Conservation (phyloP, 2,329 filamentous ascomycete species). For the Periconia sp. region DNA sequence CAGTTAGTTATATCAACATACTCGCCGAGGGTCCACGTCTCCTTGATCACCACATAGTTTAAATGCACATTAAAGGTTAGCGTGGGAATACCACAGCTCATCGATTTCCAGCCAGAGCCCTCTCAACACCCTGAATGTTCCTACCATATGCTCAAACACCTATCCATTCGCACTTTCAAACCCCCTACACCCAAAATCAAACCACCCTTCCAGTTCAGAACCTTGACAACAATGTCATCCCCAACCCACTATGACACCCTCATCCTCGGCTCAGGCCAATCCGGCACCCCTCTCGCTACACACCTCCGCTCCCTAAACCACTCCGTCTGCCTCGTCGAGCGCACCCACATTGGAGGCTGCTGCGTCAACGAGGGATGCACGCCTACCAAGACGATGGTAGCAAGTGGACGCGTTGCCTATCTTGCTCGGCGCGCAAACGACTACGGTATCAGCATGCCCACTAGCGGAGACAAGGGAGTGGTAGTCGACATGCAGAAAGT, state of each 20-base stretch:
- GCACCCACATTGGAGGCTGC: conserved; percentile 58
- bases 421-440: conserved; percentile 49
- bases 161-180: background rate
- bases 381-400: conserved; percentile 64
- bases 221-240: too few relatives aligned
- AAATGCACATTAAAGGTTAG: too few relatives aligned
- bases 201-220: background rate
- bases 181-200: background rate
- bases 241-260: conserved; percentile 51
- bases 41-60: too few relatives aligned
- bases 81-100: too few relatives aligned
- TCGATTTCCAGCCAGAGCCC: too few relatives aligned
- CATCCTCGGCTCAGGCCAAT: conserved; percentile 61
- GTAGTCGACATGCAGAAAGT: conserved; percentile 57
- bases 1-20: too few relatives aligned
- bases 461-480: conserved; percentile 16
- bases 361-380: conserved; percentile 64
- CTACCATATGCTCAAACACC: too few relatives aligned
- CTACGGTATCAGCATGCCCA: conserved; percentile 52
- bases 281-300: conserved; percentile 57
- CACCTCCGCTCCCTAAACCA: conserved; percentile 54
- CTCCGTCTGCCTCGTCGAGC: conserved; percentile 57
- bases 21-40: too few relatives aligned
- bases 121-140: too few relatives aligned
- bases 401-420: conserved; percentile 59